These are phyloP conservation scores for Hymenoscyphus fructigenus DNA, from an alignment of 2,329 filamentous ascomycete species.

Conservation along the genomic window DNA sequence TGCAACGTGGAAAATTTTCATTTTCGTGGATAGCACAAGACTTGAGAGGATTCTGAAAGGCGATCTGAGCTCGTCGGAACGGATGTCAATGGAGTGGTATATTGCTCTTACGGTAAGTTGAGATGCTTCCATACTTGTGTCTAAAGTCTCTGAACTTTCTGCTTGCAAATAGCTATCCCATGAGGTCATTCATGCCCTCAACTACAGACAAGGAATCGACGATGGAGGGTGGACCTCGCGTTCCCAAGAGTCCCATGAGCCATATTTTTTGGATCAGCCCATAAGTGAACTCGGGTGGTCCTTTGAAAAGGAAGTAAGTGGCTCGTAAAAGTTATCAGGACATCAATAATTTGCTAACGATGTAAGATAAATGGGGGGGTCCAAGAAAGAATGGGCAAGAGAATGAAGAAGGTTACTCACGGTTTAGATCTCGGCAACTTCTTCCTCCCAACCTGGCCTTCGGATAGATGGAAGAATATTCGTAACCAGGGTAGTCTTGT, in stretches of 20 bases:
- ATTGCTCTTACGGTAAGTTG: neutral
- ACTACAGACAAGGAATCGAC: neutral
- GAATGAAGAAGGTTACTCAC: neutral
- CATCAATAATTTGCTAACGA: no score
- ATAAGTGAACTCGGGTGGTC: neutral
- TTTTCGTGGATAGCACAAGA: neutral
- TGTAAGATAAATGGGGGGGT: neutral
- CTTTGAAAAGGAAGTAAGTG: neutral
- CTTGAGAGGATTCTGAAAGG: neutral
- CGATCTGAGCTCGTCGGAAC: neutral
- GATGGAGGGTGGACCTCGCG: neutral
- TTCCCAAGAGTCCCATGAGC: neutral
- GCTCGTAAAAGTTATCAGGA: neutral
- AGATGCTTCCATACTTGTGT: no score
- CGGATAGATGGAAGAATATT: neutral
- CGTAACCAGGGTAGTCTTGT: neutral
- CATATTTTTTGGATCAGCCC: neutral
- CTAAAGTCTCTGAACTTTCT: neutral
- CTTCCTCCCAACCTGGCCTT: neutral
- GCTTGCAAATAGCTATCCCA: neutral
- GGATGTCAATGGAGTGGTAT: neutral
- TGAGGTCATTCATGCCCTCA: neutral
- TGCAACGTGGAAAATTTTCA: neutral
- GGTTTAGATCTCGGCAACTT: neutral
- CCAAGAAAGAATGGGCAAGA: neutral